Conservation (phyloP, 768 basidiomycete genomes). For the Podaxis sp. region DNA sequence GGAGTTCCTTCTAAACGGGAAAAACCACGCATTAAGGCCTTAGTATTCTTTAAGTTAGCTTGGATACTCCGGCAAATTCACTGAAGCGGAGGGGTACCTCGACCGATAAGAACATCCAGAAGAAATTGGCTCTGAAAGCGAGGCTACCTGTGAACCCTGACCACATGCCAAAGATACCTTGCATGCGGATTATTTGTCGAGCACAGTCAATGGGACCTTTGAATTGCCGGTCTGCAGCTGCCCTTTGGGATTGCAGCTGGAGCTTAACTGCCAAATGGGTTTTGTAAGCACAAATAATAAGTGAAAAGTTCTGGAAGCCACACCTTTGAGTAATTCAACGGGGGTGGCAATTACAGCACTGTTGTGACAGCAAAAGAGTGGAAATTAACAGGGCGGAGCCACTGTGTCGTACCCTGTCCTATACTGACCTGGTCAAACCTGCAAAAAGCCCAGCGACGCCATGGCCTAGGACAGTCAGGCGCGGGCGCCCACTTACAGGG, state of each 20-base stretch:
- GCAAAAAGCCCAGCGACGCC: slow-evolving; percentile 65
- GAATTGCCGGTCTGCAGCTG: slow-evolving; percentile 48
- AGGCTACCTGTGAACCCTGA: slow-evolving; percentile 72
- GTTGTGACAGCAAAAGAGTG: slow-evolving; percentile 8
- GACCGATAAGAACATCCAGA: slow-evolving; percentile 74
- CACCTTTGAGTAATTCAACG: slow-evolving; percentile 74
- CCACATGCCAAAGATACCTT: slow-evolving; percentile 68
- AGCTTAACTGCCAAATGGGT: slow-evolving; percentile 46
- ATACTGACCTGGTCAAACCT: slow-evolving; percentile 61
- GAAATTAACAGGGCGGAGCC: not conserved
- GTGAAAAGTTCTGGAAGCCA: slow-evolving; percentile 7
- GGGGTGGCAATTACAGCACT: slow-evolving; percentile 73
- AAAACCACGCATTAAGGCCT: slow-evolving; percentile 62
- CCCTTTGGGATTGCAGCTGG: slow-evolving; percentile 59
- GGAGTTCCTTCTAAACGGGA: slow-evolving; percentile 50
- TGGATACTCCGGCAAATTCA: slow-evolving; percentile 4
- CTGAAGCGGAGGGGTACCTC: slow-evolving; percentile 36
- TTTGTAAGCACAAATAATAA: slow-evolving; percentile 27
- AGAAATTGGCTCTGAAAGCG: slow-evolving; percentile 69
- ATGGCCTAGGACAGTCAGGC: slow-evolving; percentile 61
- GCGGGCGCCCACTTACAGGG: slow-evolving; percentile 37
- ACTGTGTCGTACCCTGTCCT: not conserved
- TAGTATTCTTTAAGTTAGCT: slow-evolving; percentile 17
- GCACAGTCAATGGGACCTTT: slow-evolving; percentile 65
- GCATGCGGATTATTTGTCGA: slow-evolving; percentile 53